A percentile compares a stretch with the other conserved stretches of the same genome.
These are phyloP conservation scores for maize (Zea mays) DNA, from an alignment of 176 grass and related monocot genomes.

Conservation along the genomic window Zm-B73-REFERENCE-NAM-5.0 NC_050100.1:224634501-224635000, in stretches of 20 bases:
- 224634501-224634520: constrained; percentile 17
- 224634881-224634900: background rate
- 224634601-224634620: background rate
- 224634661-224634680: background rate
- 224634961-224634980: background rate
- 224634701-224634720: background rate
- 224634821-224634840: background rate
- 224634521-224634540: background rate
- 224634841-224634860: background rate
- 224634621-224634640: background rate
- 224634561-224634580: background rate
- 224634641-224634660: background rate
- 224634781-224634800: background rate
- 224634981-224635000: background rate
- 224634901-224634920: background rate
- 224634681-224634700: background rate
- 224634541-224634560: background rate
- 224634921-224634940: background rate
- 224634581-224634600: background rate
- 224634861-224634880: background rate
- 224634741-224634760: background rate
- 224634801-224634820: background rate
- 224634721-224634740: background rate
- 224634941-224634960: background rate
- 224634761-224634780: background rate